phyloP scores from a whole-genome alignment of 2,329 filamentous ascomycete species.

The Ceratocystiopsis minuta region DNA sequence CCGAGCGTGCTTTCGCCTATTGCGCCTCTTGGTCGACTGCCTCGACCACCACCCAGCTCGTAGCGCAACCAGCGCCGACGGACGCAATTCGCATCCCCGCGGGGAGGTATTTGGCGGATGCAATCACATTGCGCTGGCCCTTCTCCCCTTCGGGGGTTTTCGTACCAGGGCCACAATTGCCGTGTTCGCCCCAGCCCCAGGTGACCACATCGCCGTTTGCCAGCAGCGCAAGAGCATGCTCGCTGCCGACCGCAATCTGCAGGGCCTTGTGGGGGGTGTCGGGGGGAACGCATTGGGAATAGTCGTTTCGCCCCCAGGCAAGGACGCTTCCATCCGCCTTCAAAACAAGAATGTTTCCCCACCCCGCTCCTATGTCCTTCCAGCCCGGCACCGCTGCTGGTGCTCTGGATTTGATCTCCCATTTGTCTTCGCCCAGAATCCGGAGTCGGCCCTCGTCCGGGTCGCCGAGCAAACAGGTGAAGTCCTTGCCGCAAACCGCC shows the following conservation, averaged over 20 bases:
- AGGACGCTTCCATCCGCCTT: slow-evolving; percentile 38
- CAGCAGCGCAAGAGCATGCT: slow-evolving; percentile 66
- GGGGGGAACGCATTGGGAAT: slow-evolving; percentile 61
- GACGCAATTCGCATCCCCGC: slow-evolving; percentile 32
- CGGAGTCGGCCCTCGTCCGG: slow-evolving; percentile 37
- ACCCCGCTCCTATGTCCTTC: slow-evolving; percentile 57
- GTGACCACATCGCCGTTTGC: slow-evolving; percentile 48
- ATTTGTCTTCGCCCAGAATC: slow-evolving; percentile 62
- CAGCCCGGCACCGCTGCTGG: slow-evolving; percentile 37
- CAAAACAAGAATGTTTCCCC: slow-evolving; percentile 65
- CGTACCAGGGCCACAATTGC: slow-evolving; percentile 59
- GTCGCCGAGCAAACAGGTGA: slow-evolving; percentile 53
- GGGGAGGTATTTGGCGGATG: slow-evolving; percentile 35
- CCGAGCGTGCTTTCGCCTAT: too few species aligned
- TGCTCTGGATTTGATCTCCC: slow-evolving; percentile 39
- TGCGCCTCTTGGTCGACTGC: too few species aligned
- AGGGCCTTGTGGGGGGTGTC: slow-evolving; percentile 28
- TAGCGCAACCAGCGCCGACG: slow-evolving; percentile 77
- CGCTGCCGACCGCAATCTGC: slow-evolving; percentile 67
- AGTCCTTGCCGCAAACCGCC: slow-evolving; percentile 68
- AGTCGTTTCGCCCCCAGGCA: slow-evolving; percentile 73
- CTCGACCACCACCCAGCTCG: slow-evolving; percentile 47
- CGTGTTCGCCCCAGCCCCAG: slow-evolving; percentile 97
- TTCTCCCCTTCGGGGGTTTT: slow-evolving; percentile 44
- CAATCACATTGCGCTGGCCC: slow-evolving; percentile 49